Evolutionary conservation across 352 stramenopile genomes (phyloP).

Genomic region (Pythium folliculosum): DNA sequence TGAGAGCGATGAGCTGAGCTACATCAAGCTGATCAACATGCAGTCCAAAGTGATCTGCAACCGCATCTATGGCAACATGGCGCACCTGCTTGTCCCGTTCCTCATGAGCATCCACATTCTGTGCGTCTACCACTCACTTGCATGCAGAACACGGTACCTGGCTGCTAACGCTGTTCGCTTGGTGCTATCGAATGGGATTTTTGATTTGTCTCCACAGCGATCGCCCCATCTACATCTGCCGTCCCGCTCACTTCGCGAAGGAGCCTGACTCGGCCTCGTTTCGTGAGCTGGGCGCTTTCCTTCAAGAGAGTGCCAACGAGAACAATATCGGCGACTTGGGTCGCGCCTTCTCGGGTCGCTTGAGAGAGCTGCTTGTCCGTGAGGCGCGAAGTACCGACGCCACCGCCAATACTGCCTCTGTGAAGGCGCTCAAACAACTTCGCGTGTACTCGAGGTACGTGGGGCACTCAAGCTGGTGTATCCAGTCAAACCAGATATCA

Average conservation of each 20-base stretch:
- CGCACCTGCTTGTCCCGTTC: slow-evolving; percentile 48
- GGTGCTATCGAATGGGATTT: too few relatives aligned
- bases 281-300: slow-evolving; percentile 24
- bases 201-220: slow-evolving; percentile 16
- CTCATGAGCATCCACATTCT: slow-evolving; percentile 56
- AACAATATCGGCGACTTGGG: slow-evolving; percentile 25
- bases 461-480: too few relatives aligned
- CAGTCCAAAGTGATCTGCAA: slow-evolving; percentile 63
- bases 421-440: slow-evolving; percentile 28
- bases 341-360: slow-evolving; percentile 28
- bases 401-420: neutral
- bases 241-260: slow-evolving; percentile 37
- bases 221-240: slow-evolving; percentile 45
- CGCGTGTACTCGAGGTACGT: slow-evolving; percentile 43
- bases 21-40: slow-evolving; percentile 74
- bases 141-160: too few relatives aligned
- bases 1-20: slow-evolving; percentile 64
- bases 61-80: slow-evolving; percentile 51
- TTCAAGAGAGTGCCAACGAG: slow-evolving; percentile 8
- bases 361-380: slow-evolving; percentile 32
- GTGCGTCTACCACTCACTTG: slow-evolving; percentile 21
- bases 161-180: too few relatives aligned
- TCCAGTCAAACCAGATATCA: too few relatives aligned
- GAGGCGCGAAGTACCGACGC: slow-evolving; percentile 16
- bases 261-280: slow-evolving; percentile 32